Conservation (phyloP, 169 alveolate species). For the Plasmodium gonderi region DNA sequence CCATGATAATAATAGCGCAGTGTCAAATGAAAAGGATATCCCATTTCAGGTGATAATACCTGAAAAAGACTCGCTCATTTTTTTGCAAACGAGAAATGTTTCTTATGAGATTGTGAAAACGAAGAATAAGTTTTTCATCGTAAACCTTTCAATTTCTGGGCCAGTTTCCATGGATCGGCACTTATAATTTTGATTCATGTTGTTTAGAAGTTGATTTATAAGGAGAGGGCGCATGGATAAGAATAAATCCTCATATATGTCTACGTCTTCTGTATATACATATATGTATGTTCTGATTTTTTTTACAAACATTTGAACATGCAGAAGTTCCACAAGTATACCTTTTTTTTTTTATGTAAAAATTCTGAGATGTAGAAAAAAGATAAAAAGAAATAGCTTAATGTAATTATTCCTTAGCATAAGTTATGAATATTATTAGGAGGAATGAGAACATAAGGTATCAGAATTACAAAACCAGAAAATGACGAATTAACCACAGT, state of each 20-base stretch:
- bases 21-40: background rate
- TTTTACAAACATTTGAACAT: too few species aligned
- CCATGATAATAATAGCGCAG: background rate
- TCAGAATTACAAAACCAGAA: too few species aligned
- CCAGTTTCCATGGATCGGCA: conserved; percentile 56
- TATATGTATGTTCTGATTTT: too few species aligned
- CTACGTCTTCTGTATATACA: too few species aligned
- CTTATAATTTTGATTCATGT: conserved; percentile 18
- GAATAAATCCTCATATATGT: background rate
- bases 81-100: conserved; percentile 73
- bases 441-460: too few species aligned
- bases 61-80: conserved; percentile 68
- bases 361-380: too few species aligned
- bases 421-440: too few species aligned
- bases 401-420: too few species aligned
- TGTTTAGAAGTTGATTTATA: background rate
- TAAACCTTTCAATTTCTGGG: conserved; percentile 47
- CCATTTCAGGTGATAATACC: conserved; percentile 54
- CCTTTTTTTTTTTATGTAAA: too few species aligned
- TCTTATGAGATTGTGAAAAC: conserved; percentile 61
- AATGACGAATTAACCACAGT: too few species aligned
- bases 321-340: too few species aligned
- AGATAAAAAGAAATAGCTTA: too few species aligned
- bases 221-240: background rate
- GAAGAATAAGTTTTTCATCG: conserved; percentile 50